phyloP scores from a whole-genome alignment of 805 yeast genomes.

The Phaffomyces opuntiae region DNA sequence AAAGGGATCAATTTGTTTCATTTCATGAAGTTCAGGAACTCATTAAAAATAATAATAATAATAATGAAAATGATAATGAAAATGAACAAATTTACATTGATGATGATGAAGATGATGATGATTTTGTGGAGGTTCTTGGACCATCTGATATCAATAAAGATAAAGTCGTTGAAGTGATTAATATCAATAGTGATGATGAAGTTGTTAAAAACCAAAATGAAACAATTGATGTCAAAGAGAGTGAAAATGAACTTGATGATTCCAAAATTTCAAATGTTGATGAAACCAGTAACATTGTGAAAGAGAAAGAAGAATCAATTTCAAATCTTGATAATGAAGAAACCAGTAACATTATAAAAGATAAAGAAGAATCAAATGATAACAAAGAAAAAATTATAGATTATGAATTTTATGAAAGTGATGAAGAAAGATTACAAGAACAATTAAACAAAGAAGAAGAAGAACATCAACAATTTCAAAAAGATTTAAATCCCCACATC shows the following conservation, averaged over 20 bases:
- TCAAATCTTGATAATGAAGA: not conserved
- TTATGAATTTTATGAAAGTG: slow-evolving; percentile 70
- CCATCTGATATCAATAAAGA: no score
- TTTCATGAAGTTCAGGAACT: slow-evolving; percentile 41
- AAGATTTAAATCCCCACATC: slow-evolving; percentile 27
- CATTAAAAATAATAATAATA: slow-evolving; percentile 5
- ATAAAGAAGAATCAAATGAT: not conserved
- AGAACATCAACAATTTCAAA: slow-evolving; percentile 62
- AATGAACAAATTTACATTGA: not conserved
- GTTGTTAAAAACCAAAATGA: not conserved
- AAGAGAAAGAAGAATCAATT: not conserved
- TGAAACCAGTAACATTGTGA: not conserved
- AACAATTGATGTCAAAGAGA: not conserved
- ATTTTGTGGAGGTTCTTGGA: not conserved
- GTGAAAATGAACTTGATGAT: not conserved
- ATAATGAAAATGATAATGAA: not conserved
- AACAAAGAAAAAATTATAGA: slow-evolving; percentile 31
- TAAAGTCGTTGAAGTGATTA: slow-evolving; percentile 3
- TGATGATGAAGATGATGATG: not conserved
- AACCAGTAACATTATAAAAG: not conserved
- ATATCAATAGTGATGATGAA: not conserved
- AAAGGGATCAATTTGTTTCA: slow-evolving; percentile 40
- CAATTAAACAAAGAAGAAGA: slow-evolving; percentile 63
- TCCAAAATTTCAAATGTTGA: not conserved
- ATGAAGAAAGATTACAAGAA: slow-evolving; percentile 58